phyloP scores from a whole-genome alignment of 257 asterid genomes.

The Solanum lignicaule region DNA sequence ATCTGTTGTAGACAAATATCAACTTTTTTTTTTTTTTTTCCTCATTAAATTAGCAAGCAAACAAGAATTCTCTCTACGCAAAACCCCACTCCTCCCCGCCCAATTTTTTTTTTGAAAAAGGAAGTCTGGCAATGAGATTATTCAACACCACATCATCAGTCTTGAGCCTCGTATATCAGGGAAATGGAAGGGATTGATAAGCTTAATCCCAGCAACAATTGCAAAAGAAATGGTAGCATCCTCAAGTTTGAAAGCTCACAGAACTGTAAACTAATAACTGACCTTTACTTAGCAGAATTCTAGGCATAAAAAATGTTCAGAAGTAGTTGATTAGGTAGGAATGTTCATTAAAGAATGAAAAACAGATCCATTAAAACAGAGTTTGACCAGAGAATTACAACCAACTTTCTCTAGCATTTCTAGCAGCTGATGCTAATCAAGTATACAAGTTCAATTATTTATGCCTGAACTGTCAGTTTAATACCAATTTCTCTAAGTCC shows the following conservation, averaged over 20 bases:
- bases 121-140: not conserved
- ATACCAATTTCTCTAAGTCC: not conserved
- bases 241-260: not conserved
- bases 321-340: not conserved
- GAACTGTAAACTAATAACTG: not conserved
- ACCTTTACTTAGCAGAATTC: not conserved
- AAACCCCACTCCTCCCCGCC: not conserved
- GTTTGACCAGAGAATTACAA: not conserved
- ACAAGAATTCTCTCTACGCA: not conserved
- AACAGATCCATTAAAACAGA: not conserved
- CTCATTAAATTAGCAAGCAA: not conserved
- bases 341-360: not conserved
- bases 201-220: not conserved
- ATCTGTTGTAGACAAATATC: not conserved
- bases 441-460: not conserved
- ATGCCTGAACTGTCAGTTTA: not conserved
- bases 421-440: not conserved
- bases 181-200: not conserved
- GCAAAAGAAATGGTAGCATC: not conserved
- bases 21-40: too few species aligned
- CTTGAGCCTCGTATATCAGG: not conserved
- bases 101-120: not conserved
- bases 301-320: not conserved
- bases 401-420: not conserved
- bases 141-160: not conserved